Conservation (phyloP, 805 yeast genomes). For the Candida krabiensis region DNA sequence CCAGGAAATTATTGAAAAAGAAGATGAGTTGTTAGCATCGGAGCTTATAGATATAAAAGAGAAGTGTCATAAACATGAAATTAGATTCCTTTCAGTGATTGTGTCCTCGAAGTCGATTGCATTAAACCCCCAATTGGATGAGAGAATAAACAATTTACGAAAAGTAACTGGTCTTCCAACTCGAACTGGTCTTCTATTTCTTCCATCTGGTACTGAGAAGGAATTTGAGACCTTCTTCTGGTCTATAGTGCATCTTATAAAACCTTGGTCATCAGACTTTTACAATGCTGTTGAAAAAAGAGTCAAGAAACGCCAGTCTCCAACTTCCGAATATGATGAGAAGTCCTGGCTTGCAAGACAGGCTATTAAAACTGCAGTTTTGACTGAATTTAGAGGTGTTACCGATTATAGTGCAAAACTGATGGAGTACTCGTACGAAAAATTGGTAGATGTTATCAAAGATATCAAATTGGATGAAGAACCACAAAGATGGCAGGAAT, state of each 20-base stretch:
- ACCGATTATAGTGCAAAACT: conserved; percentile 49
- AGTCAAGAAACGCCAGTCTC: conserved; percentile 38
- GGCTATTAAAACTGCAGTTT: conserved; percentile 48
- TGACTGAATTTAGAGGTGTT: conserved; percentile 48
- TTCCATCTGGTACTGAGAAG: conserved; percentile 40
- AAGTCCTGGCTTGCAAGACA: conserved; percentile 49
- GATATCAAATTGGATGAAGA: conserved; percentile 20
- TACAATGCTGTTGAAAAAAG: conserved; percentile 42
- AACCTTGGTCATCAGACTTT: conserved; percentile 44
- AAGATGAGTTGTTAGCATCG: conserved; percentile 34
- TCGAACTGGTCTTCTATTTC: conserved; percentile 43
- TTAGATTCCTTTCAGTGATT: conserved; percentile 37
- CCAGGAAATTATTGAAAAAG: conserved; percentile 18
- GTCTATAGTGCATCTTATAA: conserved; percentile 38
- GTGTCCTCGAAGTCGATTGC: conserved; percentile 31
- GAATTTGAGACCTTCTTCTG: conserved; percentile 43
- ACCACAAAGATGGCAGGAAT: conserved; percentile 39
- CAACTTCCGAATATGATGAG: conserved; percentile 23
- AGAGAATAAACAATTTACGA: conserved; percentile 38
- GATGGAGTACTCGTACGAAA: conserved; percentile 55
- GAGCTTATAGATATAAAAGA: conserved; percentile 38
- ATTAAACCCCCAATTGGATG: conserved; percentile 33
- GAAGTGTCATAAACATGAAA: conserved; percentile 29
- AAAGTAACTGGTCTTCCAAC: conserved; percentile 43
- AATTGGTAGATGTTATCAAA: conserved; percentile 41